Base-by-base conservation (phyloP, 768 basidiomycete genomes). In the Mycena crocata region DNA sequence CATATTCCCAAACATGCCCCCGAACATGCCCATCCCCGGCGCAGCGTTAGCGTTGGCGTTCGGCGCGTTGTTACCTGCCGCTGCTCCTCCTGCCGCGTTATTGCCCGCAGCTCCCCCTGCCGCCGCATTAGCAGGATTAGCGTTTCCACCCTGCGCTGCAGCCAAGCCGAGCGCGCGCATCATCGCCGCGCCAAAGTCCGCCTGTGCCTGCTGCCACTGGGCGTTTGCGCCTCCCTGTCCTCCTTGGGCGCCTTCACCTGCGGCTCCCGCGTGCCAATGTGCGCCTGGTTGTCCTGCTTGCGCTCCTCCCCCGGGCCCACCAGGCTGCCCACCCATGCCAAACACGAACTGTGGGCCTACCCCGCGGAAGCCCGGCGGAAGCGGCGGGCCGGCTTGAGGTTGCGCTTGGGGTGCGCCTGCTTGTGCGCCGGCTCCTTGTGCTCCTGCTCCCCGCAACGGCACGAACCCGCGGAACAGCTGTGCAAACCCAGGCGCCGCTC, bases 381-480 rank as follows among this genome's bases (percentile, higher is more conserved):
- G 26, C 19, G 31, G 7, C 35, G 30, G 35, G 37, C 37, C 23
- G 15, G 44, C 54, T n/a, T 26, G 45, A 35, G 24, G 23, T n/a
- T 39, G 49, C 13, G 30, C 26, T 28, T 24, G 54, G 17, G 24
- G 56, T 19, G 49, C 48, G 19, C 24, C 24, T 37, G 9, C 35
- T 17, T 17, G 24, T 50, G 14, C 49, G 6, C 26, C 31, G 9
- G 31, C 49, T 34, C 49, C 49, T 17, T 1, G 14, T 28, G 21
- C 40, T 19, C 40, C 2, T 19, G 23, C 26, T 8, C 44, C 39
- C 8, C 34, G 23, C 2, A 6, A 4, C 24, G 57, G n/a, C 45
- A 34, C 57, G 28, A 68, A 64, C 35, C 57, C 57, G 7, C 67
- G 50, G 19, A 68, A 65, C 26, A 69, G 15, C 67, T 69, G 63